phyloP scores from a whole-genome alignment of 2,329 filamentous ascomycete genomes.

The Apiospora koreana region DNA sequence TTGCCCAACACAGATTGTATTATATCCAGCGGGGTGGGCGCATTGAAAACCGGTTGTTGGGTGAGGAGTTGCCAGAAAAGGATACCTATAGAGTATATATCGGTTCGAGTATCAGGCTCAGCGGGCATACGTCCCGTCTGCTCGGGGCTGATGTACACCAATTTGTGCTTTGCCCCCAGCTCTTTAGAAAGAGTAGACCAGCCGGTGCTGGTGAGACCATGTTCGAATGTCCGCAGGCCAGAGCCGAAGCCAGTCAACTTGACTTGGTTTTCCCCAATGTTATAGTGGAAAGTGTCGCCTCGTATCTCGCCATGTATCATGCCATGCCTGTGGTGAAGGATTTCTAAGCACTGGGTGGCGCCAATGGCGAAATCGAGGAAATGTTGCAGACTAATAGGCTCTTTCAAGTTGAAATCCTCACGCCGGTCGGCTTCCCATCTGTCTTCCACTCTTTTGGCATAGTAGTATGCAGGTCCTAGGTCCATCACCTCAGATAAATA shows the following conservation, averaged over 20 bases:
- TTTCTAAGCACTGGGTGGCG: slow-evolving; percentile 80
- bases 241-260: slow-evolving; percentile 85
- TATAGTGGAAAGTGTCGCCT: slow-evolving; percentile 89
- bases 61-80: slow-evolving; percentile 86
- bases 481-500: slow-evolving; percentile 70
- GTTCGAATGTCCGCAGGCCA: slow-evolving; percentile 84
- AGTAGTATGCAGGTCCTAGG: slow-evolving; percentile 75
- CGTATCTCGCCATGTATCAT: slow-evolving; percentile 90
- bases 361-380: slow-evolving; percentile 94
- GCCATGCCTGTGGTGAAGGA: slow-evolving; percentile 85
- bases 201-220: slow-evolving; percentile 80
- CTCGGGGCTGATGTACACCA: slow-evolving; percentile 91
- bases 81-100: slow-evolving; percentile 90
- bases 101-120: slow-evolving; percentile 87
- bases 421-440: slow-evolving; percentile 47
- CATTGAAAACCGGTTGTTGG: slow-evolving; percentile 78
- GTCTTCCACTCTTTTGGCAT: slow-evolving; percentile 53
- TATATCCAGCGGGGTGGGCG: slow-evolving; percentile 80
- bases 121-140: slow-evolving; percentile 92
- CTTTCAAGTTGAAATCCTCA: slow-evolving; percentile 49
- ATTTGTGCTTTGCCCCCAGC: slow-evolving; percentile 82
- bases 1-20: slow-evolving; percentile 86
- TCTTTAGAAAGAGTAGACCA: slow-evolving; percentile 85
- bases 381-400: slow-evolving; percentile 68
- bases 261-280: slow-evolving; percentile 67